Evolutionary conservation across 768 basidiomycete genomes (phyloP), one percentile per base, ranked within the genome.

Genomic region (Leccinum disarticulatum): DNA sequence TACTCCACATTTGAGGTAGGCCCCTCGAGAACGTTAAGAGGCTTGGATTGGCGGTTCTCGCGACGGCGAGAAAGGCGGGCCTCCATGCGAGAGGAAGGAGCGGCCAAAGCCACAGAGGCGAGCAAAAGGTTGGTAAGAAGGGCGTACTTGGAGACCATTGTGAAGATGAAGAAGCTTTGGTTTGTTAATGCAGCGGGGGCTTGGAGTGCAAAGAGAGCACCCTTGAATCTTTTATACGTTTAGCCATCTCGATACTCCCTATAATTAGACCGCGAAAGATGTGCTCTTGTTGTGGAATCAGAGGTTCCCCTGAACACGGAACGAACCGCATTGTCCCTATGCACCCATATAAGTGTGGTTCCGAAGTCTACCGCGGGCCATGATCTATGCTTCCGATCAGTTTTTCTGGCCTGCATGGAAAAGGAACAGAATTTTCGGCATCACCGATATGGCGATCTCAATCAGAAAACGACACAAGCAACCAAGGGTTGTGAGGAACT

Each of bases 101-200:
- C 28, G 10, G 62, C 68, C 38, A 70, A 14, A 51, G 58, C 58
- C 17, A 10, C 60, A 28, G 60, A 68, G 14, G 66, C 60, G 15
- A 70, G 62, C 38, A 69, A 61, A 49, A 69, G 33, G 52, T 38
- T 66, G 48, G 41, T 56, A 36, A 70, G 36, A n/a, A 66, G 54
- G 17, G 55, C 47, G 46, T 57, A 52, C 19, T 60, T 66, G 61
- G 61, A 68, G 46, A 65, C 52, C 68, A 69, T 69, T 30, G 7
- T 57, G 10, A 31, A 31, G 31, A 31, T 43, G n/a, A 49, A n/a
- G 35, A n/a, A 48, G 19, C 36, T 55, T 30, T 41, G 33, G 35
- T 58, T 56, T 17, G 49, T 50, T 15, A 35, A 43, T 66, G 43
- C 9, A 5, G 22, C 10, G 31, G 10, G 41, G 54, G 33, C 41